These are phyloP conservation scores for Corylus americana DNA, from an alignment of 306 rosid species.

Conservation along the genomic window DNA sequence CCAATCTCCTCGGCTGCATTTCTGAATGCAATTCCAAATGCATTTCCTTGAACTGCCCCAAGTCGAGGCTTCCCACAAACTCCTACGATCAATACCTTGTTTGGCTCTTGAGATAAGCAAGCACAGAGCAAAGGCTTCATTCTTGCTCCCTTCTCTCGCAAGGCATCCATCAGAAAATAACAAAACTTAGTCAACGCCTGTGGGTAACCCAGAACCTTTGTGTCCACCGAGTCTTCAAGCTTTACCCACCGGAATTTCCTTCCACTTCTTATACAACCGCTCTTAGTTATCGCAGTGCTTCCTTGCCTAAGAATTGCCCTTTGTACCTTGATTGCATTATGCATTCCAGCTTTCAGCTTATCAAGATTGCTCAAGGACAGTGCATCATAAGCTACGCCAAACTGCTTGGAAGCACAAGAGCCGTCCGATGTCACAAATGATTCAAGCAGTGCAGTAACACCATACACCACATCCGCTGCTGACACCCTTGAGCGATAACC, in stretches of 20 bases:
- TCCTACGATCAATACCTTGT: slow-evolving; percentile 78
- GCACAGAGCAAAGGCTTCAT: slow-evolving; percentile 98
- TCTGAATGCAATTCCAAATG: slow-evolving; percentile 82
- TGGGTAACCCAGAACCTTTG: slow-evolving; percentile 77
- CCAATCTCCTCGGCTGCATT: slow-evolving; percentile 78
- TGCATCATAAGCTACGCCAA: slow-evolving; percentile 83
- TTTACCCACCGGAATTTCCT: slow-evolving; percentile 93
- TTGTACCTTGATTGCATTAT: slow-evolving; percentile 78
- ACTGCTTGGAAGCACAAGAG: slow-evolving; percentile 80
- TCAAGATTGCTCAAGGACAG: slow-evolving; percentile 74
- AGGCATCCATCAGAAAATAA: slow-evolving; percentile 92
- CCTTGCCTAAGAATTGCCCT: slow-evolving; percentile 93
- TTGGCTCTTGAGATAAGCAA: slow-evolving; percentile 78
- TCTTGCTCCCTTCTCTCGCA: slow-evolving; percentile 88
- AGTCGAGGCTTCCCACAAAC: slow-evolving; percentile 96
- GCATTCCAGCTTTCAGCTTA: slow-evolving; percentile 83
- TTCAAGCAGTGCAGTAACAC: slow-evolving; percentile 91
- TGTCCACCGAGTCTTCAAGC: slow-evolving; percentile 73
- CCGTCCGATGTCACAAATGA: slow-evolving; percentile 76
- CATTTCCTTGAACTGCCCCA: slow-evolving; percentile 83
- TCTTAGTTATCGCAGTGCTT: slow-evolving; percentile 74
- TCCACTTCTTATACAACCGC: slow-evolving; percentile 83
- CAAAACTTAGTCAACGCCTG: slow-evolving; percentile 92
- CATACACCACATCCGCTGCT: slow-evolving; percentile 98
- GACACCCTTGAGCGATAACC: slow-evolving; percentile 86